Conservation (phyloP, 805 yeast genomes). For the Clavispora vitiphila region DNA sequence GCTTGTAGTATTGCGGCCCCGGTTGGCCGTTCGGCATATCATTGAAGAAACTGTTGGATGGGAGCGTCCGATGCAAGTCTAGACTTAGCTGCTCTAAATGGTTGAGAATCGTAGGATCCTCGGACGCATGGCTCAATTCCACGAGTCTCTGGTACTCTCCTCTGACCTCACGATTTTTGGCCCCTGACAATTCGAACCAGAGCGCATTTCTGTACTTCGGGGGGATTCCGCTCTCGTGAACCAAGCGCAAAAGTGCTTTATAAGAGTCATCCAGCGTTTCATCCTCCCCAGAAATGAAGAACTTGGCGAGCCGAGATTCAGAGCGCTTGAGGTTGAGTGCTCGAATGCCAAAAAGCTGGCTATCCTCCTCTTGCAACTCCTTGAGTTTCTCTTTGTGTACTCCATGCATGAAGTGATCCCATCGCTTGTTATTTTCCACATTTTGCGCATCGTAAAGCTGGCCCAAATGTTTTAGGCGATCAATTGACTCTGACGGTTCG, state of each 20-base stretch:
- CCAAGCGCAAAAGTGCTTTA: constrained; percentile 21
- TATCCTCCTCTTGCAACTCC: constrained; percentile 4
- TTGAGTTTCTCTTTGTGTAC: constrained; percentile 20
- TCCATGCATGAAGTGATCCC: constrained; percentile 43
- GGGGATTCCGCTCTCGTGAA: constrained; percentile 43
- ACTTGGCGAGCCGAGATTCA: constrained; percentile 8
- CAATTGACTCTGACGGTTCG: constrained; percentile 10
- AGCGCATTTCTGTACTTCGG: constrained; percentile 40
- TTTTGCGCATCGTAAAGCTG: constrained; percentile 41
- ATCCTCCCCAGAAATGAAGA: constrained; percentile 18
- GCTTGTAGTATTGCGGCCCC: constrained; percentile 49
- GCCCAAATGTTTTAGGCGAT: constrained; percentile 34
- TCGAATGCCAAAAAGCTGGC: constrained; percentile 33
- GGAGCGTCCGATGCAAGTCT: constrained; percentile 53
- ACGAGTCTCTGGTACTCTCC: constrained; percentile 40
- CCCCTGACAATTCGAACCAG: constrained; percentile 55
- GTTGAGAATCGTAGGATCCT: constrained; percentile 3
- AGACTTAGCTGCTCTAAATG: constrained; percentile 46
- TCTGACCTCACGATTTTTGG: constrained; percentile 38
- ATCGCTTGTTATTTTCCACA: constrained; percentile 32
- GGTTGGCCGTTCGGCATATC: constrained; percentile 34
- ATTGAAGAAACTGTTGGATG: constrained; percentile 47
- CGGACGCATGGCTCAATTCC: constrained; percentile 3
- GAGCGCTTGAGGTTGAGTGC: constrained; percentile 30
- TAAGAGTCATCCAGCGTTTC: constrained; percentile 6